Evolutionary conservation across 805 yeast species (phyloP).

Genomic region (Candida yuanshanica): DNA sequence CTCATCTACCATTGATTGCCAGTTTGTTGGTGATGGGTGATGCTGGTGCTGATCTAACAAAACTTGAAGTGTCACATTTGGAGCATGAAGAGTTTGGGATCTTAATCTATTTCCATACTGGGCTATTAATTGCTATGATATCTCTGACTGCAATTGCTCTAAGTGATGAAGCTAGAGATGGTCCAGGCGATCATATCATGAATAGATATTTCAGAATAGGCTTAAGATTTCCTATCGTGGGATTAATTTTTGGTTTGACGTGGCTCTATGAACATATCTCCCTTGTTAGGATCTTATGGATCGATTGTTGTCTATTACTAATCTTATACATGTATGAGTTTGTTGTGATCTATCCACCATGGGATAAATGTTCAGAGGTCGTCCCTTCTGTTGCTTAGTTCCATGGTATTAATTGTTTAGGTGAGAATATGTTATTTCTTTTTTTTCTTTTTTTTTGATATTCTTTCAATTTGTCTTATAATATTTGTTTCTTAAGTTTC

Average conservation of each 20-base stretch:
- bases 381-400: not conserved
- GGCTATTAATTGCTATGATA: constrained; percentile 40
- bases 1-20: constrained; percentile 48
- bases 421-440: too few relatives aligned
- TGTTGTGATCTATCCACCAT: constrained; percentile 23
- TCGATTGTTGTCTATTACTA: constrained; percentile 31
- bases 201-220: constrained; percentile 34
- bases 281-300: constrained; percentile 37
- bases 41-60: constrained; percentile 46
- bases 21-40: constrained; percentile 52
- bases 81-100: constrained; percentile 33
- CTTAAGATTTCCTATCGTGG: constrained; percentile 36
- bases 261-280: constrained; percentile 34
- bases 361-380: constrained; percentile 1
- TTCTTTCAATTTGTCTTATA: too few relatives aligned
- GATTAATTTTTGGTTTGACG: constrained; percentile 34
- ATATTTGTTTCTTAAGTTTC: too few relatives aligned
- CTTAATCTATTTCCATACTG: constrained; percentile 47
- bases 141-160: constrained; percentile 36
- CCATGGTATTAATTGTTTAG: too few relatives aligned
- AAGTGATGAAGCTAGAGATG: constrained; percentile 40
- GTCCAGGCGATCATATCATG: constrained; percentile 25
- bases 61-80: constrained; percentile 24
- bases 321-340: constrained; percentile 35
- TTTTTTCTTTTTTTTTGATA: too few relatives aligned